Evolutionary conservation across 2,329 filamentous ascomycete species (phyloP), one percentile per base, ranked within the genome.

Genomic region (Tothia fuscella): DNA sequence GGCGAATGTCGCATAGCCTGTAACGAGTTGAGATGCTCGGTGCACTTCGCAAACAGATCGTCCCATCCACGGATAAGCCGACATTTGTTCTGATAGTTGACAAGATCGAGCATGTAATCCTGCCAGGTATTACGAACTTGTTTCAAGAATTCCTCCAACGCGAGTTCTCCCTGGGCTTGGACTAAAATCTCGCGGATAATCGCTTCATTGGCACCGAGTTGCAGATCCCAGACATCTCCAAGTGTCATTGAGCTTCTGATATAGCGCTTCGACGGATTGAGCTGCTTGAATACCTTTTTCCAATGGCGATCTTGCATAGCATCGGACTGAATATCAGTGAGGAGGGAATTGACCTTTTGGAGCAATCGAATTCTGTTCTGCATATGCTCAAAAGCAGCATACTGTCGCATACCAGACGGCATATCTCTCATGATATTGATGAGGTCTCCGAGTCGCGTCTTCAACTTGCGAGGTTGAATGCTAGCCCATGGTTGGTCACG

Each of bases 401-500:
- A 99, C 56, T 98, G 93, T 46, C 93, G 80, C 89, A 98, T 96
- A 46, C 91, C 80, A 62, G 87, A 94, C 0, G 93, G 91, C 91
- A 98, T 96, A 48, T 96, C 89, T 65, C 94, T 96, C 26, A 88
- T 96, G 74, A 93, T 93, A 68, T 94, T 94, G 59, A 96, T 85
- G 41, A 96, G 73, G 36, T 82, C 80, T 55, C 98, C 89, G 38
- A 99, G 80, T 47, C 85, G 83, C 51, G 83, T 76, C 28, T 91
- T 78, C 45, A 98, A 78, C 64, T 96, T 98, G 48, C 91, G 77
- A 6, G 93, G 89, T 56, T 96, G 87, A 2, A 98, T 83, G 55
- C 85, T 94, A 43, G 82, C 93, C 93, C 93, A 99, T 1, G 93
- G 72, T 40, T 78, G 82, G 53, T 98, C 93, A 22, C 86, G 78